Evolutionary conservation across 2,329 filamentous ascomycete genomes (phyloP).

Genomic region (Botryotinia globosa): DNA sequence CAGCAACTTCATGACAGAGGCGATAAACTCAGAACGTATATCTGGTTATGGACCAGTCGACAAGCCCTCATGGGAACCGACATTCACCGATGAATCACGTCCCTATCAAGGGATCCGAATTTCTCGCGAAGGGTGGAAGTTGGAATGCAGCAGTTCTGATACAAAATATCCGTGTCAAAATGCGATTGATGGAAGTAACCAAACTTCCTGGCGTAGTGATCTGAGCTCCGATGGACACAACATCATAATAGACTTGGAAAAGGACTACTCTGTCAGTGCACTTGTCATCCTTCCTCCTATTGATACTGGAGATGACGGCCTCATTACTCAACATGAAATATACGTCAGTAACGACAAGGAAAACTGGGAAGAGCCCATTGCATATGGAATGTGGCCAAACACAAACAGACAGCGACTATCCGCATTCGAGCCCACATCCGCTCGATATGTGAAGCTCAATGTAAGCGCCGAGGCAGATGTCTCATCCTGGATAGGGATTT

Average conservation of each 20-base stretch:
- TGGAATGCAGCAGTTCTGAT: neutral
- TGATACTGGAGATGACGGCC: neutral
- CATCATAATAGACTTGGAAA: neutral
- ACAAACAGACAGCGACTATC: constrained; percentile 10
- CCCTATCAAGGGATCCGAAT: constrained; percentile 4
- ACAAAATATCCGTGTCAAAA: neutral
- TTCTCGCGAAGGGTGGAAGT: neutral
- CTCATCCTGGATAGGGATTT: constrained; percentile 1
- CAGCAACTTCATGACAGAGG: constrained; percentile 8
- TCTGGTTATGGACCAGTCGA: constrained; percentile 8
- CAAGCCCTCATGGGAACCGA: constrained; percentile 1
- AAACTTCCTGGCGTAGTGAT: constrained; percentile 3
- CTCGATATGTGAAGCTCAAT: constrained; percentile 6
- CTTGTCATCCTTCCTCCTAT: constrained; percentile 4
- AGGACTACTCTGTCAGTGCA: neutral
- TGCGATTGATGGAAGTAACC: neutral
- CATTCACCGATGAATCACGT: neutral
- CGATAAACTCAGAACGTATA: neutral
- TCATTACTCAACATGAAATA: constrained; percentile 1
- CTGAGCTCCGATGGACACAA: neutral
- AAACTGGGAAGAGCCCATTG: neutral
- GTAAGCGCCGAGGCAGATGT: neutral
- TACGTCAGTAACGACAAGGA: neutral
- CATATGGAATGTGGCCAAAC: constrained; percentile 12
- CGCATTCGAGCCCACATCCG: constrained; percentile 1